phyloP scores from a whole-genome alignment of 2,329 filamentous ascomycete species.

The Shiraia sp. region DNA sequence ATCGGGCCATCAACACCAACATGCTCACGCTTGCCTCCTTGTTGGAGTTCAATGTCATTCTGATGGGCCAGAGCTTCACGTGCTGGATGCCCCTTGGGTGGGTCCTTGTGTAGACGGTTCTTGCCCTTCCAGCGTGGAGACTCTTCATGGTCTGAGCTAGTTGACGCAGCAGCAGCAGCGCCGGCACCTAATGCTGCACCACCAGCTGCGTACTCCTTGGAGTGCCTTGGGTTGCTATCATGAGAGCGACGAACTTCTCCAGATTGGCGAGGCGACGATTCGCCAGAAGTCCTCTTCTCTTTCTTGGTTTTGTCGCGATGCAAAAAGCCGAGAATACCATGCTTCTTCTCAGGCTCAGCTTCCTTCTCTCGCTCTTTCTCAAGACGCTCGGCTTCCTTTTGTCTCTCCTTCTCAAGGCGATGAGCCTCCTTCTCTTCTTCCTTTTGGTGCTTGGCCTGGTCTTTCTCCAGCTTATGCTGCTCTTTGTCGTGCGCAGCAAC shows the following conservation, averaged over 20 bases:
- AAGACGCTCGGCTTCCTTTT: slow-evolving; percentile 13
- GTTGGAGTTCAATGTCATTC: slow-evolving; percentile 8
- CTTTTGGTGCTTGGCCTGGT: slow-evolving; percentile 16
- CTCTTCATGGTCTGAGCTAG: slow-evolving; percentile 20
- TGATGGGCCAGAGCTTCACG: slow-evolving; percentile 30
- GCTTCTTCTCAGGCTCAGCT: slow-evolving; percentile 38
- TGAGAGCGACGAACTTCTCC: slow-evolving; percentile 3
- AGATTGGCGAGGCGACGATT: slow-evolving; percentile 21
- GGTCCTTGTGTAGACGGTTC: slow-evolving; percentile 48
- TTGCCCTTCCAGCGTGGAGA: slow-evolving; percentile 31
- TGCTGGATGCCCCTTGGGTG: slow-evolving; percentile 42
- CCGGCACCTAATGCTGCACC: slow-evolving; percentile 25
- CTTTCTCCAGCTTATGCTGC: slow-evolving; percentile 20
- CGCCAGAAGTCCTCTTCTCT: slow-evolving; percentile 20
- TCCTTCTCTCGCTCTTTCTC: slow-evolving; percentile 13
- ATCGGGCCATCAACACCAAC: slow-evolving; percentile 38
- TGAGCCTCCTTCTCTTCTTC: slow-evolving; percentile 12
- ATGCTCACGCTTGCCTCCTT: slow-evolving; percentile 26
- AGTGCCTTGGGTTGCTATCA: slow-evolving; percentile 23
- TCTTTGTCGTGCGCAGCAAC: slow-evolving; percentile 29
- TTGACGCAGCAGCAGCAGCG: slow-evolving; percentile 21
- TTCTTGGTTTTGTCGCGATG: slow-evolving; percentile 49
- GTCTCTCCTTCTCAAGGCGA: slow-evolving; percentile 17
- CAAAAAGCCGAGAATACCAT: slow-evolving; percentile 45
- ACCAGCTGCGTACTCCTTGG: slow-evolving; percentile 27